phyloP scores from a whole-genome alignment of 257 asterid species.

The Penstemon newberryi region DNA sequence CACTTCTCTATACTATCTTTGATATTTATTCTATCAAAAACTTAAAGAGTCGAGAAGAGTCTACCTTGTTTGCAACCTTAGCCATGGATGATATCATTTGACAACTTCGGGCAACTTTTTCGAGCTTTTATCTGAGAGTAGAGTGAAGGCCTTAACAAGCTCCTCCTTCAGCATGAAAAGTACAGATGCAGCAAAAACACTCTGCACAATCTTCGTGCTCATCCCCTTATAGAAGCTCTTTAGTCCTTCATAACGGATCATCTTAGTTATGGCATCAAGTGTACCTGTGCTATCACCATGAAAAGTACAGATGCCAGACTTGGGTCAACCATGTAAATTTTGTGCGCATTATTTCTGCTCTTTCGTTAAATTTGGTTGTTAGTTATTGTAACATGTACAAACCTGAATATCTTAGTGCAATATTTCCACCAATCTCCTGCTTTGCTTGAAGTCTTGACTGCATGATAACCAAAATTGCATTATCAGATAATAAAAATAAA shows the following conservation, averaged over 20 bases:
- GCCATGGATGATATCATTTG: slow-evolving; percentile 24
- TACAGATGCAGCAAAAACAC: slow-evolving; percentile 89
- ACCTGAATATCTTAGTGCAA: slow-evolving; percentile 85
- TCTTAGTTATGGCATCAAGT: slow-evolving; percentile 73
- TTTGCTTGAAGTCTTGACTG: slow-evolving; percentile 99
- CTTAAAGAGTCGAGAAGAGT: background rate
- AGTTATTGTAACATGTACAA: background rate
- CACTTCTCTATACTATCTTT: too few species aligned
- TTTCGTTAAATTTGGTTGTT: too few species aligned
- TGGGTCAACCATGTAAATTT: too few species aligned
- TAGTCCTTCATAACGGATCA: slow-evolving; percentile 81
- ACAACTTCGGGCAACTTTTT: slow-evolving; percentile 17
- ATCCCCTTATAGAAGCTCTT: slow-evolving; percentile 89
- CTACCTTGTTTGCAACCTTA: slow-evolving; percentile 16
- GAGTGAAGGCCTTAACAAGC: slow-evolving; percentile 61
- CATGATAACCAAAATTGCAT: slow-evolving; percentile 30
- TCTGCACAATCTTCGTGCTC: slow-evolving; percentile 92
- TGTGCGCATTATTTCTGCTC: too few species aligned
- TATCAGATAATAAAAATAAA: slow-evolving; percentile 1
- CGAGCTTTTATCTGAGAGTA: slow-evolving; percentile 33
- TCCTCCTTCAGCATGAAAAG: slow-evolving; percentile 95
- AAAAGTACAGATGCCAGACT: background rate
- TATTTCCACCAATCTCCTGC: slow-evolving; percentile 86
- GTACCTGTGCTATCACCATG: slow-evolving; percentile 55
- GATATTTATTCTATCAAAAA: too few species aligned